These are phyloP conservation scores for Ramaria rubella DNA, from an alignment of 768 basidiomycete genomes.

Conservation along the genomic window DNA sequence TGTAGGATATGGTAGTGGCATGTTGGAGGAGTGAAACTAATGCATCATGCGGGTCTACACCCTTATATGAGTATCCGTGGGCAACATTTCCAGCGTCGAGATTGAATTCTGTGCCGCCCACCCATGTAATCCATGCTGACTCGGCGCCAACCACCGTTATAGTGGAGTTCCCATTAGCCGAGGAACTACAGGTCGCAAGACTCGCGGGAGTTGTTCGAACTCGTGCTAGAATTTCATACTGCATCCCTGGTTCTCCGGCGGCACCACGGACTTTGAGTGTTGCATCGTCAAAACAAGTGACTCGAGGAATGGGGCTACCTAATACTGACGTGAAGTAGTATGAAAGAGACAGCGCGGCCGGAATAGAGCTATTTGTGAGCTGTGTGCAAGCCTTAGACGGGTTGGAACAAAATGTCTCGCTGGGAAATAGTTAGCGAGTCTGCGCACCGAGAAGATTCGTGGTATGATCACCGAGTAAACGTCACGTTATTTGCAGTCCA, in stretches of 20 bases:
- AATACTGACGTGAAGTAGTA: constrained; percentile 41
- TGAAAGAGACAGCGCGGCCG: not conserved
- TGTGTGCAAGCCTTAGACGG: constrained; percentile 56
- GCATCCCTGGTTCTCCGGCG: constrained; percentile 47
- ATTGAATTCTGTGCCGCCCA: constrained; percentile 65
- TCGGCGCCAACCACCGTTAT: constrained; percentile 35
- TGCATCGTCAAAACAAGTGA: constrained; percentile 53
- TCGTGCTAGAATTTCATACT: constrained; percentile 57
- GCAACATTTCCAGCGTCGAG: constrained; percentile 52
- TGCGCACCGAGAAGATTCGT: not conserved
- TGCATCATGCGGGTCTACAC: constrained; percentile 48
- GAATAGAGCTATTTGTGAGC: constrained; percentile 35
- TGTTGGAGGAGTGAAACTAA: constrained; percentile 34
- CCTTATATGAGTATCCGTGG: constrained; percentile 54
- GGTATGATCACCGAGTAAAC: constrained; percentile 40
- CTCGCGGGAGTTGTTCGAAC: constrained; percentile 31
- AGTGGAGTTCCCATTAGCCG: constrained; percentile 30
- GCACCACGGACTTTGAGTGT: constrained; percentile 54
- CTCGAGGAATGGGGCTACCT: constrained; percentile 47
- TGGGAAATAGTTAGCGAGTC: constrained; percentile 16
- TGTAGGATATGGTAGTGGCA: constrained; percentile 27
- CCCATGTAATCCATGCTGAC: constrained; percentile 63
- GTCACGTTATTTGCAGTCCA: constrained; percentile 49
- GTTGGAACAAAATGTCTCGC: constrained; percentile 60
- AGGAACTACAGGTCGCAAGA: constrained; percentile 26